phyloP scores from a whole-genome alignment of 306 rosid genomes.

The Quercus dentata region DNA sequence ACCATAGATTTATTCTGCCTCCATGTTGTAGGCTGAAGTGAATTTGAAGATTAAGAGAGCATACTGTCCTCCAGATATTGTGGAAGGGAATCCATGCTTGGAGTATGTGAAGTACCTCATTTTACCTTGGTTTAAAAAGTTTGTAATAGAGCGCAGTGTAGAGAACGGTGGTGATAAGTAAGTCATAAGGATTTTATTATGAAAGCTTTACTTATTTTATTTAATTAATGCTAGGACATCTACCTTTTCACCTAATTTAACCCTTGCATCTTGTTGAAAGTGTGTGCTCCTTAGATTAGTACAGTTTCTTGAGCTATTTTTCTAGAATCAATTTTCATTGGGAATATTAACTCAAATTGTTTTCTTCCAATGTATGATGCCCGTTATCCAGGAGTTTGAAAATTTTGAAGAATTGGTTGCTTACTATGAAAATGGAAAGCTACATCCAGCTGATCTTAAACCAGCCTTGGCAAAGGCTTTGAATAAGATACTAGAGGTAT shows the following conservation, averaged over 20 bases:
- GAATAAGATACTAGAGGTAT: slow-evolving; percentile 75
- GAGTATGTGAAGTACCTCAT: slow-evolving; percentile 69
- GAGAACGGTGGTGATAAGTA: slow-evolving; percentile 76
- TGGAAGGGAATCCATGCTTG: slow-evolving; percentile 80
- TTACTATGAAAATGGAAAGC: slow-evolving; percentile 57
- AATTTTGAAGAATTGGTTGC: slow-evolving; percentile 54
- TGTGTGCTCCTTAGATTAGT: not conserved
- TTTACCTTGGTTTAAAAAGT: slow-evolving; percentile 79
- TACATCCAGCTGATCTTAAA: slow-evolving; percentile 82
- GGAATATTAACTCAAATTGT: slow-evolving; percentile 6
- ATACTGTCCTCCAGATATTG: slow-evolving; percentile 72
- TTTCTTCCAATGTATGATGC: not conserved
- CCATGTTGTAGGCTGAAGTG: slow-evolving; percentile 64
- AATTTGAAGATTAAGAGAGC: slow-evolving; percentile 80
- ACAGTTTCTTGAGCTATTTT: slow-evolving; percentile 1
- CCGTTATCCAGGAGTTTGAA: slow-evolving; percentile 47
- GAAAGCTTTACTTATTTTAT: not conserved
- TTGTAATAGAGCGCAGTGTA: slow-evolving; percentile 58
- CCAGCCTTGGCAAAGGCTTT: slow-evolving; percentile 69
- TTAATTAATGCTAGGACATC: not conserved
- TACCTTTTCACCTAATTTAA: not conserved
- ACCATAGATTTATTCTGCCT: slow-evolving; percentile 9
- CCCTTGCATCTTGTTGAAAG: not conserved
- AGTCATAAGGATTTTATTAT: slow-evolving; percentile 26
- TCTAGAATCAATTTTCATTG: not conserved